Base-by-base conservation (phyloP, 306 rosid genomes). In the Lotus japonicus region DNA sequence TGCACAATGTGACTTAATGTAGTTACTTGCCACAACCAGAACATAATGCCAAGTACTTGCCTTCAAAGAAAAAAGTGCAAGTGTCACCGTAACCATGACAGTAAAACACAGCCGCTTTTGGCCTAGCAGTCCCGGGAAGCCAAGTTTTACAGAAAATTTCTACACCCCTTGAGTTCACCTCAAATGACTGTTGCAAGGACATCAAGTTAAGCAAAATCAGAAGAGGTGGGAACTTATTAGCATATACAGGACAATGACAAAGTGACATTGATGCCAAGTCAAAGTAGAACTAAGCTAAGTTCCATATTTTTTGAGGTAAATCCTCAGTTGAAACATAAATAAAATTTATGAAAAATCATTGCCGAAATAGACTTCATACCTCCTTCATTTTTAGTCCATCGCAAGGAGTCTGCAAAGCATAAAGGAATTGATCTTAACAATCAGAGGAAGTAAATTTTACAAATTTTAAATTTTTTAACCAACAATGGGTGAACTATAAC, bases 51-150 rank as follows among this genome's bases (percentile, higher is more conserved):
- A 74, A 59, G 33, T 51, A 82, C 91, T 44, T 80, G 80, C 97
- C 98, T 90, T 90, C 98, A 71, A 85, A 88, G 91, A 92, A 92
- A 85, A 92, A 92, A 48, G 96, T 77, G 86, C 92, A 84, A 35
- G 98, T 90, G 72, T 92, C 98, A 68, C 97, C 98, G 35, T 92
- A 92, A 51, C 98, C 97, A 78, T 92, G 98, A 75, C 98, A 92
- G 79, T 74, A 90, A 77, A 84, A 92, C 70, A 92, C 77, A 50
- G 84, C 60, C 31, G 98, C 98, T 68, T 83, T 92, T 0, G 89
- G 97, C 65, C 33, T 76, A 39, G 87, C 69, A 41, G 72, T 64
- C 58, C 15, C 71, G 0, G 97, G 97, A 77, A 92, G 85, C 98
- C 98, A 92, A 78, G 92, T 82, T 80, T 92, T 92, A 48, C 88